phyloP scores from a whole-genome alignment of 768 basidiomycete genomes.

The Boletus reticuloceps region DNA sequence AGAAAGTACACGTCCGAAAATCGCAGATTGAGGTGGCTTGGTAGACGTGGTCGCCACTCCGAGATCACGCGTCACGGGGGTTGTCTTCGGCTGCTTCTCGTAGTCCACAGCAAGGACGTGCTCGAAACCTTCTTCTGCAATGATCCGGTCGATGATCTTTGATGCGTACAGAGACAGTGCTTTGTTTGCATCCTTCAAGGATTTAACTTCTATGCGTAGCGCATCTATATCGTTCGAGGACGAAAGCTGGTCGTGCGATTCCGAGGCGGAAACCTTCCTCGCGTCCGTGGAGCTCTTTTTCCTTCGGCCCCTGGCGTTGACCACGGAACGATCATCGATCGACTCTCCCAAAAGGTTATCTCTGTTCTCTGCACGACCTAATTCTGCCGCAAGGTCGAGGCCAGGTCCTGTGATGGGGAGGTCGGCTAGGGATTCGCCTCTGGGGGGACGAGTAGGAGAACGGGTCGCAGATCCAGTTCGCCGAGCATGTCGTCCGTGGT shows the following conservation, averaged over 20 bases:
- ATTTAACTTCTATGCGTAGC: slow-evolving; percentile 85
- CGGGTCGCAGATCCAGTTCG: slow-evolving; percentile 53
- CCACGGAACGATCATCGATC: slow-evolving; percentile 48
- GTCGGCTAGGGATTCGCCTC: slow-evolving; percentile 82
- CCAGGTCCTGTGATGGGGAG: slow-evolving; percentile 87
- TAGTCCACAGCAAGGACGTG: slow-evolving; percentile 95
- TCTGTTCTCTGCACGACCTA: slow-evolving; percentile 89
- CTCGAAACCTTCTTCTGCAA: slow-evolving; percentile 94
- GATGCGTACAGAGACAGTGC: slow-evolving; percentile 93
- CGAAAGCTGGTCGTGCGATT: slow-evolving; percentile 42
- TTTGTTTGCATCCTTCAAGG: slow-evolving; percentile 93
- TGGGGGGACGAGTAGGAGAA: slow-evolving; percentile 42
- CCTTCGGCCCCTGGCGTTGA: slow-evolving; percentile 47
- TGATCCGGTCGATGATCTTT: slow-evolving; percentile 97
- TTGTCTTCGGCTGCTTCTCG: slow-evolving; percentile 55
- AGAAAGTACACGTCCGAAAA: slow-evolving; percentile 39
- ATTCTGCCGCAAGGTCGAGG: slow-evolving; percentile 86
- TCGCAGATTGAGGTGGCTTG: slow-evolving; percentile 61
- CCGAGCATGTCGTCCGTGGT: slow-evolving; percentile 45
- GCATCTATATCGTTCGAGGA: slow-evolving; percentile 63
- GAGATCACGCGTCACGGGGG: slow-evolving; percentile 29
- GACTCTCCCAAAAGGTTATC: slow-evolving; percentile 62
- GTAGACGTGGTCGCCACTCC: slow-evolving; percentile 9
- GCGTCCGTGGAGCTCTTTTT: slow-evolving; percentile 32
- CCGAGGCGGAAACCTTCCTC: slow-evolving; percentile 34